Percentiles rank a stretch among this genome's conserved stretches.
phyloP scores from a whole-genome alignment of 306 rosid genomes.

The Heteromeles arbutifolia region DNA sequence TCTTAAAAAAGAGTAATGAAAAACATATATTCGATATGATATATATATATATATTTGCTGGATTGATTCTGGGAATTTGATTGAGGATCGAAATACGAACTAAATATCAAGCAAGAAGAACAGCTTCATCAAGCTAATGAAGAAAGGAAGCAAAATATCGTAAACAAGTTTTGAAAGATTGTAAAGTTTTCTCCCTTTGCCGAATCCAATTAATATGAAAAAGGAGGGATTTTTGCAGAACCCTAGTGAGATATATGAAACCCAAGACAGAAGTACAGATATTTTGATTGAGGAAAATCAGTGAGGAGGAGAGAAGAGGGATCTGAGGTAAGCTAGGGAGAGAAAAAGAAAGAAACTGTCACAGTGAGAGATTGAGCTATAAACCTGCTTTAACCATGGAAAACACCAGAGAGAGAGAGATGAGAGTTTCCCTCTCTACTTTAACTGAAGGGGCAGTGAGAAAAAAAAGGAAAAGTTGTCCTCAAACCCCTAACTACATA shows the following conservation, averaged over 20 bases:
- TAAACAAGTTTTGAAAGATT: background rate
- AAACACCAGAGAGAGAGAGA: slow-evolving; percentile 42
- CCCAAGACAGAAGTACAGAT: background rate
- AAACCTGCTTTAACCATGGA: slow-evolving; percentile 62
- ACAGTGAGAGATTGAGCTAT: slow-evolving; percentile 37
- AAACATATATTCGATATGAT: background rate
- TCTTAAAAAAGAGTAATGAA: background rate
- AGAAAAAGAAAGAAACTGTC: slow-evolving; percentile 32
- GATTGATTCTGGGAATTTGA: background rate
- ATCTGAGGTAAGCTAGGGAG: background rate
- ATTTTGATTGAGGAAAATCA: background rate
- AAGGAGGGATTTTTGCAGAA: slow-evolving; percentile 14
- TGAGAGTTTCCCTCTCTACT: slow-evolving; percentile 34
- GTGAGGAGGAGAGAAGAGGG: background rate
- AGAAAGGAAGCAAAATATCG: background rate
- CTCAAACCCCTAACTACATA: slow-evolving; percentile 27
- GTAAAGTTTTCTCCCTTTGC: background rate
- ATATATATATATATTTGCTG: background rate
- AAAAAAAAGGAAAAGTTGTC: slow-evolving; percentile 47
- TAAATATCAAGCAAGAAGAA: background rate
- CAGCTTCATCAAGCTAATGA: slow-evolving; percentile 4
- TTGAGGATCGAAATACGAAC: background rate
- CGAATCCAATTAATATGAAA: background rate
- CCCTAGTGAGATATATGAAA: slow-evolving; percentile 32
- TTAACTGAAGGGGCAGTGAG: slow-evolving; percentile 58